phyloP scores from a whole-genome alignment of 192 early-diverging fungal genomes.

The Geranomyces michiganensis region DNA sequence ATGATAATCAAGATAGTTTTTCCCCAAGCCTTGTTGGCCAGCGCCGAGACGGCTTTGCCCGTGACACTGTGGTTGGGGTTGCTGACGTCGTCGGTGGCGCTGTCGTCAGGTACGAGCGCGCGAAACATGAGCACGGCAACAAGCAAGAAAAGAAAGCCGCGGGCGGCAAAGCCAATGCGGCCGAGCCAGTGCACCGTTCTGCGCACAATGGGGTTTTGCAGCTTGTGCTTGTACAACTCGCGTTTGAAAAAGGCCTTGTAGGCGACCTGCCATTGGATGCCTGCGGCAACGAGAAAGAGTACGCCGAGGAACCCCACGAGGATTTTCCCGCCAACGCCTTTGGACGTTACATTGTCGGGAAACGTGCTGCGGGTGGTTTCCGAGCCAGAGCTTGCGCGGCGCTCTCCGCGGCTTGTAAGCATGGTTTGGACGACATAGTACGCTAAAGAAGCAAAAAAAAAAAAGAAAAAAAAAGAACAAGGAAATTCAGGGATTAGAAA shows the following conservation, averaged over 20 bases:
- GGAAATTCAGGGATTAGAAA: too few species aligned
- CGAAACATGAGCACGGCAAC: slow-evolving; percentile 49
- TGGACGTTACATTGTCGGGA: slow-evolving; percentile 42
- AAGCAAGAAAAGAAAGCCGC: slow-evolving; percentile 50
- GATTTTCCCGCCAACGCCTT: slow-evolving; percentile 29
- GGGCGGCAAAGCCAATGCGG: slow-evolving; percentile 48
- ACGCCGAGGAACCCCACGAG: slow-evolving; percentile 41
- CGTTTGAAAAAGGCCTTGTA: slow-evolving; percentile 33
- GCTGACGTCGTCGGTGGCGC: slow-evolving; percentile 1
- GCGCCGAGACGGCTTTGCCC: slow-evolving; percentile 14
- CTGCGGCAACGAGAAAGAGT: slow-evolving; percentile 44
- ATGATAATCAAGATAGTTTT: slow-evolving; percentile 14
- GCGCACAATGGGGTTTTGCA: slow-evolving; percentile 10
- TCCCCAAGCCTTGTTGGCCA: slow-evolving; percentile 13
- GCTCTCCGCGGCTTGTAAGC: slow-evolving; percentile 20
- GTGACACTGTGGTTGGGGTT: slow-evolving; percentile 14
- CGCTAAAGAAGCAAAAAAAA: neutral
- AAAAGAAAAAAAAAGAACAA: neutral
- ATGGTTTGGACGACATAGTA: slow-evolving; percentile 39
- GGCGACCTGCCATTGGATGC: slow-evolving; percentile 42
- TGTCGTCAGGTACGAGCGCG: neutral
- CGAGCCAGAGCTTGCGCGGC: slow-evolving; percentile 8
- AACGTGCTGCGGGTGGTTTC: slow-evolving; percentile 36
- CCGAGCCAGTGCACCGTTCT: slow-evolving; percentile 35
- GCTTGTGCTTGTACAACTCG: slow-evolving; percentile 21